Evolutionary conservation across 2,329 filamentous ascomycete genomes (phyloP), one percentile per base, ranked within the genome.

Genomic region (Ophiobolus disseminans): DNA sequence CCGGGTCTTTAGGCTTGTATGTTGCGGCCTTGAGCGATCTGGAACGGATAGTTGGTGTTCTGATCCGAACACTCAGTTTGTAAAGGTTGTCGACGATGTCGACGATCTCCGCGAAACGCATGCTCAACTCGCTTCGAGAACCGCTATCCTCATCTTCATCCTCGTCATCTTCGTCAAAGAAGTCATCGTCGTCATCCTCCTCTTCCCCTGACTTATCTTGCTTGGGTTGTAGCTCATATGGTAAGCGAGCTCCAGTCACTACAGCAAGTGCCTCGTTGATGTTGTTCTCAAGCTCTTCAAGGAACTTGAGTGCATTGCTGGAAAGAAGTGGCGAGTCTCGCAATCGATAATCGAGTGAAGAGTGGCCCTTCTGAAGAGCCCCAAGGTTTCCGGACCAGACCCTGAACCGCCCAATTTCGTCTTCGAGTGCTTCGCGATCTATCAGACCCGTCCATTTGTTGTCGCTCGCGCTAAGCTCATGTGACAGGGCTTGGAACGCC

Each of bases 11-110:
- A n/a, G 63, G 67, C 14, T 55, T 58, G 25, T 66, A 73, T 3
- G 69, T 63, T 9, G 70, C 62, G 13, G 70, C 71, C 48, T 66
- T 73, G 10, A 73, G 57, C 11, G 70, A 71, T 25, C 70, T 66
- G 14, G 62, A 66, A 17, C 63, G 60, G 25, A 73, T 54, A 2
- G 66, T 70, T 0, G 71, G 70, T 5, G 62, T 65, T 35, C 71
- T 60, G 38, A 73, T 73, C 19, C 71, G 65, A 9, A 73, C 66
- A 32, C 68, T 70, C 3, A 73, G 58, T 37, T 69, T 72, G 51
- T 73, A 73, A 2, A 73, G 58, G 25, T 72, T 70, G 49, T 73
- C 65, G 36, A 73, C 59, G 7, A 73, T 72, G 35, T 73, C 71
- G 3, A 70, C 47, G n/a, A 73, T 47, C 11, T 73, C 71, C 20